These are phyloP conservation scores for Candida saitoana DNA, from an alignment of 805 yeast genomes.

Conservation along the genomic window DNA sequence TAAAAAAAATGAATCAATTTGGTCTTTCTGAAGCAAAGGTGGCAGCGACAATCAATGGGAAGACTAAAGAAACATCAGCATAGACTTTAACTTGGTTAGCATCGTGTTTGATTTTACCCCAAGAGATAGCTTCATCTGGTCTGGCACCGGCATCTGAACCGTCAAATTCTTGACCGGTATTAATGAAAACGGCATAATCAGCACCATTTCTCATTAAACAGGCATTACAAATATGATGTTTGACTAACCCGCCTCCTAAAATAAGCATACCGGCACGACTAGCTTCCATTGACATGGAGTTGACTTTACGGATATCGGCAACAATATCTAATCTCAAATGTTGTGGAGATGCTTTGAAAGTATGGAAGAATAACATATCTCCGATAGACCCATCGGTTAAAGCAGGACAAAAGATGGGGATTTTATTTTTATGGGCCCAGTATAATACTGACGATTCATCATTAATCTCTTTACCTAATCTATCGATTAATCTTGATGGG, in stretches of 20 bases:
- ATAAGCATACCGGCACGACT: conserved; percentile 92
- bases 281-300: conserved; percentile 94
- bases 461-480: conserved; percentile 92
- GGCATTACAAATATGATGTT: conserved; percentile 97
- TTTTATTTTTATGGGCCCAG: conserved; percentile 97
- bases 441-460: conserved; percentile 90
- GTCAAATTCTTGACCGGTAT: conserved; percentile 98
- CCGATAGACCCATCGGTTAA: conserved; percentile 98
- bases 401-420: conserved; percentile 97
- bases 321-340: conserved; percentile 90
- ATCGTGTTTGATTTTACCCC: conserved; percentile 98
- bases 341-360: conserved; percentile 89
- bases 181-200: conserved; percentile 93
- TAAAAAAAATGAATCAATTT: neutral
- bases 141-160: conserved; percentile 99
- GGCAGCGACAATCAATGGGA: conserved; percentile 96
- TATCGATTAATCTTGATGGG: conserved; percentile 86
- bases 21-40: conserved; percentile 69
- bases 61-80: conserved; percentile 91
- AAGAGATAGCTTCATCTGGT: conserved; percentile 97
- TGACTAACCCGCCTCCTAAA: conserved; percentile 93
- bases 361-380: conserved; percentile 98
- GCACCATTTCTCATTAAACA: conserved; percentile 99
- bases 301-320: conserved; percentile 85
- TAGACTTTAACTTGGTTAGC: conserved; percentile 89